Conservation (phyloP, 352 stramenopile species). For the Phytophthora tentaculata region DNA sequence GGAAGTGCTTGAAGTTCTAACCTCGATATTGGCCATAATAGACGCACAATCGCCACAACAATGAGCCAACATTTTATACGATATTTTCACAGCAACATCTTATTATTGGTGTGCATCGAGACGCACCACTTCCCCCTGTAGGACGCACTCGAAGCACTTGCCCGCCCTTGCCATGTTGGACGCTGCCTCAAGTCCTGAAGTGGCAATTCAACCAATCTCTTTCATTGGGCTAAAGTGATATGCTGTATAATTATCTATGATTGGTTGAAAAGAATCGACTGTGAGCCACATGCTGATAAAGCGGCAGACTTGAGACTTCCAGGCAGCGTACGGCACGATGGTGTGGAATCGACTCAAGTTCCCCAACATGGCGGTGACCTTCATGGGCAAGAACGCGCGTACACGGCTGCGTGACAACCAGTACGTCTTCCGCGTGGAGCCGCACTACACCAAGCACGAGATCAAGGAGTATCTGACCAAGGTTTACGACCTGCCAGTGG, state of each 20-base stretch:
- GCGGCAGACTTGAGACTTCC: conserved; percentile 14
- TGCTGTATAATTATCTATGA: conserved; percentile 13
- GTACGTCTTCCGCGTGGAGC: conserved; percentile 93
- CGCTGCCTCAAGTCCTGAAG: background rate
- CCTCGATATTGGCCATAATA: background rate
- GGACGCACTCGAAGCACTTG: conserved; percentile 86
- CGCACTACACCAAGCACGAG: conserved; percentile 97
- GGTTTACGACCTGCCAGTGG: conserved; percentile 95
- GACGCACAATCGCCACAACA: background rate
- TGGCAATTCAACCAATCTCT: background rate
- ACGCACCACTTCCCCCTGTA: conserved; percentile 85
- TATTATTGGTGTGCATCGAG: background rate
- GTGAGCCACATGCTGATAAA: conserved; percentile 19
- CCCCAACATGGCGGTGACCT: conserved; percentile 89
- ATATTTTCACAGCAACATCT: background rate
- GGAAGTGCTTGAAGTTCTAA: conserved; percentile 86
- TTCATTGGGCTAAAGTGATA: conserved; percentile 44
- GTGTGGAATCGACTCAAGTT: conserved; percentile 88
- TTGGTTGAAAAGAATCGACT: conserved; percentile 27
- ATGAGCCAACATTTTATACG: background rate
- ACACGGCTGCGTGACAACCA: conserved; percentile 82
- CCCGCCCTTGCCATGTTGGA: conserved; percentile 59
- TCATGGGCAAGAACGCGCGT: conserved; percentile 87
- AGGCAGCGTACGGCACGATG: conserved; percentile 48
- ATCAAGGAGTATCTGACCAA: conserved; percentile 98